Percentiles rank a stretch among this genome's conserved stretches.
These are phyloP conservation scores for Ceratocystis albifundus DNA, from an alignment of 2,329 filamentous ascomycete species.

Conservation along the genomic window DNA sequence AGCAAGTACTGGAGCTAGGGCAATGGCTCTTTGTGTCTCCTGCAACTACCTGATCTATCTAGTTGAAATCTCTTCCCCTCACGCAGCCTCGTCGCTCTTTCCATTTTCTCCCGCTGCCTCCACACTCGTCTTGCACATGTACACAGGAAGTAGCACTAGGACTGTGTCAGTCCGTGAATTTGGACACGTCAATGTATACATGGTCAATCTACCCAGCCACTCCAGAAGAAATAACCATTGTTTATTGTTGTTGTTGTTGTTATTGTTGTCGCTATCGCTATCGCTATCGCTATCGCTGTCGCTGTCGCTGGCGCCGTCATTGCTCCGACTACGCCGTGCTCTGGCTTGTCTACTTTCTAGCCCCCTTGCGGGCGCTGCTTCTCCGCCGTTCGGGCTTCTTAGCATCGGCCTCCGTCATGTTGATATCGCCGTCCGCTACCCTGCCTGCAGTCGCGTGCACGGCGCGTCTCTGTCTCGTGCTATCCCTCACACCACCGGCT, in stretches of 20 bases:
- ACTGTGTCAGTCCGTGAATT: neutral
- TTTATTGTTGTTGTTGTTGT: neutral
- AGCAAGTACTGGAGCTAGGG: neutral
- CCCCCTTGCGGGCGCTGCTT: neutral
- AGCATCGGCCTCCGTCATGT: neutral
- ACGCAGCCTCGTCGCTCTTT: neutral
- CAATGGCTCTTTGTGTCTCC: neutral
- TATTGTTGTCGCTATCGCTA: neutral
- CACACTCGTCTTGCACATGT: neutral
- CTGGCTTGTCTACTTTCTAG: neutral
- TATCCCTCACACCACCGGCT: neutral
- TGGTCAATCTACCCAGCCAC: neutral
- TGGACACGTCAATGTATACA: neutral
- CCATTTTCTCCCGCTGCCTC: neutral
- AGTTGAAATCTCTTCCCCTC: neutral
- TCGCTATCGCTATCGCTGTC: neutral
- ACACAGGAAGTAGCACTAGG: neutral
- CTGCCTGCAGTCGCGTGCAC: no score
- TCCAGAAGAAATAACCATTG: neutral
- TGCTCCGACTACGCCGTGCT: neutral
- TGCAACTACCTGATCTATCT: neutral
- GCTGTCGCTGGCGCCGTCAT: neutral
- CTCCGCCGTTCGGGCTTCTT: neutral
- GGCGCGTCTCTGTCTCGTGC: neutral
- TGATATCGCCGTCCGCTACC: neutral